phyloP scores from a whole-genome alignment of 352 stramenopile genomes.

The Pythium phragmiticola region DNA sequence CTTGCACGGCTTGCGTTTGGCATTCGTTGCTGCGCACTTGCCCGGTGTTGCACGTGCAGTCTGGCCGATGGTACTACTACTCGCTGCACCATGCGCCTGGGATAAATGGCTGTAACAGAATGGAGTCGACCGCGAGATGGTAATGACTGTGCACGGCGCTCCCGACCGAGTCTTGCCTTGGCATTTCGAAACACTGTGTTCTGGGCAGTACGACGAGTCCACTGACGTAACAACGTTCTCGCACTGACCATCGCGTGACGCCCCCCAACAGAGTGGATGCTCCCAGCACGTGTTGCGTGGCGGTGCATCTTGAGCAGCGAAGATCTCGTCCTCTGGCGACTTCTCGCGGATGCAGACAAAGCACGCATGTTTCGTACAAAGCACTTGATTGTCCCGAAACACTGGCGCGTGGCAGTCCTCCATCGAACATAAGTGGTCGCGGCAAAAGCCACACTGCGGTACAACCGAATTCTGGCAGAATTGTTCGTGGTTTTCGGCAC shows the following conservation, averaged over 20 bases:
- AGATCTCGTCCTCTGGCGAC: conserved; percentile 7
- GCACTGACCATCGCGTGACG: conserved; percentile 34
- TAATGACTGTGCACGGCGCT: conserved; percentile 34
- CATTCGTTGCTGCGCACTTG: conserved; percentile 27
- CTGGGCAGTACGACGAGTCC: conserved; percentile 43
- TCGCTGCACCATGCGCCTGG: not conserved
- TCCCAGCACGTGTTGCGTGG: conserved; percentile 53
- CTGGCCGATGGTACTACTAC: not conserved
- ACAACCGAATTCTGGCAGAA: conserved; percentile 33
- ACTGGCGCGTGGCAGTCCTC: conserved; percentile 19
- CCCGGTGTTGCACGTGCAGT: not conserved
- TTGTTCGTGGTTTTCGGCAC: not conserved
- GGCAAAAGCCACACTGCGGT: conserved; percentile 39
- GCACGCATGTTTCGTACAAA: conserved; percentile 54
- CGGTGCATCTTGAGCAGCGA: conserved; percentile 34
- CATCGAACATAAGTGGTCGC: conserved; percentile 39
- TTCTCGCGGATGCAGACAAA: conserved; percentile 48
- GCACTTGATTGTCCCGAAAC: conserved; percentile 32
- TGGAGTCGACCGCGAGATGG: conserved; percentile 25
- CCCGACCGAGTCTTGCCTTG: conserved; percentile 31
- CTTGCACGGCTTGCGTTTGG: conserved; percentile 50
- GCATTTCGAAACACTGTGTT: conserved; percentile 24
- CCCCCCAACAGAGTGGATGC: conserved; percentile 53
- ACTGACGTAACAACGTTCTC: conserved; percentile 31
- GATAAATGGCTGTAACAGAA: conserved; percentile 14